Percentiles rank a stretch among this genome's conserved stretches.
phyloP scores from a whole-genome alignment of 805 yeast species.

The Tetrapisispora nanseiensis region DNA sequence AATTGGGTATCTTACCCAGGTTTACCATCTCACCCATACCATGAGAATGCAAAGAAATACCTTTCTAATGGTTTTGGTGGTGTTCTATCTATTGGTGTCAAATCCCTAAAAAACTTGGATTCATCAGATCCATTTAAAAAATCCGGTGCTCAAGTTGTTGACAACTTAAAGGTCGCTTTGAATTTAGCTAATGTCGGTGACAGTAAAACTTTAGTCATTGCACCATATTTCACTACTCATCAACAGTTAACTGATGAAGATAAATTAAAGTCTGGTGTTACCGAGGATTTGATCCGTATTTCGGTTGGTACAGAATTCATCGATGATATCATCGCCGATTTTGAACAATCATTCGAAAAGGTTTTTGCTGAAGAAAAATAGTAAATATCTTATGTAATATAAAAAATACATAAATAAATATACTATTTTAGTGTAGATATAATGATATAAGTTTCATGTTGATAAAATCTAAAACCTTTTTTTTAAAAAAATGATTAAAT shows the following conservation, averaged over 20 bases:
- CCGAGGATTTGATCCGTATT: constrained; percentile 79
- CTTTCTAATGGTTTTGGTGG: constrained; percentile 76
- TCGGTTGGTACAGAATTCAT: constrained; percentile 87
- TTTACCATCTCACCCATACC: constrained; percentile 64
- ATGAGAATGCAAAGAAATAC: constrained; percentile 76
- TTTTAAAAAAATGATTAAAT: too few relatives aligned
- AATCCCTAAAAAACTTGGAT: constrained; percentile 40
- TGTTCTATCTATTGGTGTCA: constrained; percentile 82
- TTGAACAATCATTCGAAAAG: constrained; percentile 70
- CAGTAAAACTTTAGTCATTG: constrained; percentile 86
- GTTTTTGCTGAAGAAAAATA: constrained; percentile 34
- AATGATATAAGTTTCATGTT: neutral
- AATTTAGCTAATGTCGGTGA: constrained; percentile 97
- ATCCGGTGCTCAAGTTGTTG: constrained; percentile 78
- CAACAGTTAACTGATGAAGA: constrained; percentile 81
- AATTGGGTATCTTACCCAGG: constrained; percentile 92
- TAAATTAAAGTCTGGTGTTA: constrained; percentile 75
- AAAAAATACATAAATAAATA: neutral
- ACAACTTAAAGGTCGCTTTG: constrained; percentile 72
- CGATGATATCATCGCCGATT: constrained; percentile 83
- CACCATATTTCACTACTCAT: constrained; percentile 94
- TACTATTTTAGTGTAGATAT: neutral
- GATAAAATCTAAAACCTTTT: too few relatives aligned
- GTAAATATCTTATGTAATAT: neutral
- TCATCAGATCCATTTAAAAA: constrained; percentile 55